Percentiles rank a stretch among this genome's conserved stretches.
phyloP scores from a whole-genome alignment of 2,329 filamentous ascomycete genomes.

The Pyricularia grisea region DNA sequence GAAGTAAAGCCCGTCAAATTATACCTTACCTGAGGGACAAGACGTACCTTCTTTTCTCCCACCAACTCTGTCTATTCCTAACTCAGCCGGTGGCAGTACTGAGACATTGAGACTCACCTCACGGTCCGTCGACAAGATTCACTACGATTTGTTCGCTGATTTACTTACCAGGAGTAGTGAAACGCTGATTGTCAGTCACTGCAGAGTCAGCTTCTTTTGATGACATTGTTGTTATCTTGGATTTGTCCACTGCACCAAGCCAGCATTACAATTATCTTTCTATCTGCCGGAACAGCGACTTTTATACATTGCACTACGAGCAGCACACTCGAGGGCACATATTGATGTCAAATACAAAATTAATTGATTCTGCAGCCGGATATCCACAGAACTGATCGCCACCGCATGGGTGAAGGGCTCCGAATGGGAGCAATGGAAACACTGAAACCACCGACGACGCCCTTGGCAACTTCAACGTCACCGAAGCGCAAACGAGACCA shows the following conservation, averaged over 20 bases:
- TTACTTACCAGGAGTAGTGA: neutral
- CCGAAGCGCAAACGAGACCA: slow-evolving; percentile 20
- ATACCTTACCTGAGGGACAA: neutral
- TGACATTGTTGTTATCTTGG: neutral
- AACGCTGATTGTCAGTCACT: neutral
- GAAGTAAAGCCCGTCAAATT: neutral
- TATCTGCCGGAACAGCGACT: neutral
- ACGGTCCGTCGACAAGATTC: neutral
- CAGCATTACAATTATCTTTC: neutral
- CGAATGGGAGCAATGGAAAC: neutral
- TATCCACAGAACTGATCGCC: neutral
- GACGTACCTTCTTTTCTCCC: neutral
- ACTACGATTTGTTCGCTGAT: neutral
- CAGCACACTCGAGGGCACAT: neutral
- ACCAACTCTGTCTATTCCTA: neutral
- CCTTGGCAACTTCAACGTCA: slow-evolving; percentile 11
- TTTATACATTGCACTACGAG: neutral
- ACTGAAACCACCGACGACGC: neutral
- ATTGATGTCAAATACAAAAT: neutral
- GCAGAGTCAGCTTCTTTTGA: neutral
- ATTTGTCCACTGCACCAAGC: neutral
- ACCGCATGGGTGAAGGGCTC: neutral
- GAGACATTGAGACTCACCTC: neutral
- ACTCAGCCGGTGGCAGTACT: neutral
- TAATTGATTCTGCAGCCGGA: neutral